Evolutionary conservation across 2,329 filamentous ascomycete genomes (phyloP).

Genomic region (Aspergillus fischeri): DNA sequence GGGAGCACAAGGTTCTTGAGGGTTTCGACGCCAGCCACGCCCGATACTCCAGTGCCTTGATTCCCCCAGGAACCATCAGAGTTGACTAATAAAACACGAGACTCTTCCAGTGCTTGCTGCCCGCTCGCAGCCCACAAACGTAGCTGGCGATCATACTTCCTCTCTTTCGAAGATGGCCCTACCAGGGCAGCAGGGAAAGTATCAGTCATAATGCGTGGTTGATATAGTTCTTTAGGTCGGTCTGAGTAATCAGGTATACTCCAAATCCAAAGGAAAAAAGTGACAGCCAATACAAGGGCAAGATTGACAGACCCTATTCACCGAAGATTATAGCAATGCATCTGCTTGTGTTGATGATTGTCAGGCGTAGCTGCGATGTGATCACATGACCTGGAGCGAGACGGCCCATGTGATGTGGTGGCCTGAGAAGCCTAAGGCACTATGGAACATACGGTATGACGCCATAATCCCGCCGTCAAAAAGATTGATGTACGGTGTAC

Average conservation of each 20-base stretch:
- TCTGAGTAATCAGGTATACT: neutral
- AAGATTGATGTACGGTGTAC: neutral
- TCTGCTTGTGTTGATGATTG: neutral
- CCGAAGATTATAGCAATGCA: neutral
- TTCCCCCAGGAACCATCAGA: constrained; percentile 46
- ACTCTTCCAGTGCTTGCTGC: constrained; percentile 83
- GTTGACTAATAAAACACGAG: constrained; percentile 87
- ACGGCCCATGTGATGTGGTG: neutral
- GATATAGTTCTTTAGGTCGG: neutral
- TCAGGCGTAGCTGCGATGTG: neutral
- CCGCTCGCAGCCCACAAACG: constrained; percentile 92
- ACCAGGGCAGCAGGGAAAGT: constrained; percentile 32
- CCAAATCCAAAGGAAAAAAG: neutral
- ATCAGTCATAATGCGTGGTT: constrained; percentile 29
- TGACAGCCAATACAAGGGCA: neutral
- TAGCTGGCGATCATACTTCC: constrained; percentile 91
- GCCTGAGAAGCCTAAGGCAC: neutral
- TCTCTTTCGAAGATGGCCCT: constrained; percentile 59
- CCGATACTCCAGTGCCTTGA: constrained; percentile 54
- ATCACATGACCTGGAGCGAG: neutral
- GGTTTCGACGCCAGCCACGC: constrained; percentile 82
- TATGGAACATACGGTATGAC: neutral
- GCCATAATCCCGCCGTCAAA: constrained; percentile 1
- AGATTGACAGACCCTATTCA: neutral
- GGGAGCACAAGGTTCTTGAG: constrained; percentile 97